Conservation (phyloP, 352 stramenopile species). For the Globisporangium paddicum region DNA sequence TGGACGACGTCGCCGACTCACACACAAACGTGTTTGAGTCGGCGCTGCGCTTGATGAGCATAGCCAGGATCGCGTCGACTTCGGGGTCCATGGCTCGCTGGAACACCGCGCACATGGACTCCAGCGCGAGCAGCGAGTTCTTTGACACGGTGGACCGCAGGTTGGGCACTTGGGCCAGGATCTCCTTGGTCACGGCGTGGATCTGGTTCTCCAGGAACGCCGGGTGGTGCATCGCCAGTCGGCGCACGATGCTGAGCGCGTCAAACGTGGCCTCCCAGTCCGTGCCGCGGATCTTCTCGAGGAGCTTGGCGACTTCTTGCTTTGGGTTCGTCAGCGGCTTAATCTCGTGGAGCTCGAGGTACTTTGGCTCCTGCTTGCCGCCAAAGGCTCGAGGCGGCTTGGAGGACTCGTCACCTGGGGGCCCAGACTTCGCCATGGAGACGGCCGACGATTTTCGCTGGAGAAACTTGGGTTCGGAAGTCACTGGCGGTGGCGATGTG, state of each 20-base stretch:
- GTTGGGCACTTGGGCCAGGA: slow-evolving; percentile 62
- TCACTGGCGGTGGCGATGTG: neutral
- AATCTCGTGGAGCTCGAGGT: slow-evolving; percentile 60
- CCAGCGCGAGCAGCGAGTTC: slow-evolving; percentile 67
- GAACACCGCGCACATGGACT: slow-evolving; percentile 47
- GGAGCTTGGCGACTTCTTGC: slow-evolving; percentile 36
- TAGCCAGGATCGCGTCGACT: slow-evolving; percentile 48
- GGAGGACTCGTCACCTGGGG: neutral
- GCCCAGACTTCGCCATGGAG: neutral
- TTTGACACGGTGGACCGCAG: slow-evolving; percentile 70
- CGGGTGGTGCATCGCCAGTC: slow-evolving; percentile 48
- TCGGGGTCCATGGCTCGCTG: slow-evolving; percentile 49
- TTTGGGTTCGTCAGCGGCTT: slow-evolving; percentile 50
- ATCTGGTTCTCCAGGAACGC: slow-evolving; percentile 39
- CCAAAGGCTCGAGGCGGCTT: slow-evolving; percentile 10
- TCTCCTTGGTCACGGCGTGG: slow-evolving; percentile 37
- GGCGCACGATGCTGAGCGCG: slow-evolving; percentile 47
- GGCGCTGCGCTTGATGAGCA: slow-evolving; percentile 57
- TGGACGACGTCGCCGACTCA: slow-evolving; percentile 39
- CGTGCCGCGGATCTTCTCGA: slow-evolving; percentile 28
- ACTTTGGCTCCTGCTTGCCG: slow-evolving; percentile 58
- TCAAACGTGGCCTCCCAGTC: slow-evolving; percentile 72
- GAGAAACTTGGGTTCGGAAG: neutral
- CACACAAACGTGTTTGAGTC: slow-evolving; percentile 79
- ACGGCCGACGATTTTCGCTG: neutral